Evolutionary conservation across 129 eudicot species (phyloP), one percentile per base, ranked within the genome.

Genomic region (Dittrichia graveolens): DNA sequence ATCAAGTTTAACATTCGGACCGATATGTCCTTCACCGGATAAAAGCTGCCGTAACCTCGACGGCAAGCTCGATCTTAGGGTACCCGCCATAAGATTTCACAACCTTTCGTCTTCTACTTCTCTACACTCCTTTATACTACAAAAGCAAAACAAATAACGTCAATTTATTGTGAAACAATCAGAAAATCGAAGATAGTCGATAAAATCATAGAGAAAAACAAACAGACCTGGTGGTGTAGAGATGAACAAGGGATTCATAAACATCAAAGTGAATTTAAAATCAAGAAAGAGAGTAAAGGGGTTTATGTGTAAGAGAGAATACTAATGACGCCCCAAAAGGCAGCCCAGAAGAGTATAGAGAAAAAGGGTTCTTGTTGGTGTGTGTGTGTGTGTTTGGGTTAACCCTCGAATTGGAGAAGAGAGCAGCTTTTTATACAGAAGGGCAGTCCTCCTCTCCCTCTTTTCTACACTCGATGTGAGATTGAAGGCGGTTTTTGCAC

Each of bases 21-120:
- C 93, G 58, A 84, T 75, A 7, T 88, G 82, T 65, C 93, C 96
- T 75, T 88, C 93, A 37, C 84, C 87, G 47, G 97, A 85, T 19
- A 94, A 77, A 10, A 94, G 96, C 65, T 94, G 96, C 82, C 99
- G 87, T 55, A 94, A 75, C 88, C 97, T 77, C 14, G 95, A 85
- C 76, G 96, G 98, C 91, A 94, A 84, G 73, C 91, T 88, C 88
- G 99, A 94, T 90, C 99, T 90, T 81, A 90, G 77, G 79, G 86
- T 55, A 53, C 78, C 81, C 24, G 95, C 88, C 98, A 91, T 78
- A n/a, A 5, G 46, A 59, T 83, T 12, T 64, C 65, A 52, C 73
- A 67, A 62, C 71, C 77, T 56, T 11, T 73, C 79, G 53, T 73
- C 72, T 71, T 59, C 69, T 70, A 66, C 76, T 66, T 71, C 78